Evolutionary conservation across 805 yeast genomes (phyloP).

Genomic region (Candida railenensis): DNA sequence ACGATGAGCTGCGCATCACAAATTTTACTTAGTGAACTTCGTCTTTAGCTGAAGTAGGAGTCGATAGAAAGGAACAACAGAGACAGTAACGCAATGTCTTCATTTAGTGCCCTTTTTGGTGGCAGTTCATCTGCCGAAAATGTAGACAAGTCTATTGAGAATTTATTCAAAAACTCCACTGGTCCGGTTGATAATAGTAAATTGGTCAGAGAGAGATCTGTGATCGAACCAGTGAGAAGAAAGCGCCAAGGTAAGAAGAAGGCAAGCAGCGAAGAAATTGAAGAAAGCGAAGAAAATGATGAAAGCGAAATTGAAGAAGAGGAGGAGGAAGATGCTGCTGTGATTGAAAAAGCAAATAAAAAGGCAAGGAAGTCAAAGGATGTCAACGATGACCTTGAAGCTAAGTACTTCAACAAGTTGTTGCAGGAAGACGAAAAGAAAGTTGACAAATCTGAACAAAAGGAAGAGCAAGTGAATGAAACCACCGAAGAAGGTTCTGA

Average conservation of each 20-base stretch:
- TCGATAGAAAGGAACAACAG: too few species aligned
- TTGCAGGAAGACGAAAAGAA: slow-evolving; percentile 34
- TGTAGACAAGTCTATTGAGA: slow-evolving; percentile 27
- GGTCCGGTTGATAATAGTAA: slow-evolving; percentile 49
- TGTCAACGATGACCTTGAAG: slow-evolving; percentile 53
- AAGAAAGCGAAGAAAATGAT: slow-evolving; percentile 10
- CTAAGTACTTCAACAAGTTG: slow-evolving; percentile 51
- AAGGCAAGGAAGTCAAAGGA: slow-evolving; percentile 25
- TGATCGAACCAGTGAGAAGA: slow-evolving; percentile 19
- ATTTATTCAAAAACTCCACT: slow-evolving; percentile 27
- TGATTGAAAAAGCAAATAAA: slow-evolving; percentile 13
- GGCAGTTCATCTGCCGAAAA: slow-evolving; percentile 13
- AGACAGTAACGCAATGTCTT: too few species aligned
- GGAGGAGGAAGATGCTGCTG: slow-evolving; percentile 21
- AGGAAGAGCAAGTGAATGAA: slow-evolving; percentile 14
- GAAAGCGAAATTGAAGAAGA: slow-evolving; percentile 12
- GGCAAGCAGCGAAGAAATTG: slow-evolving; percentile 10
- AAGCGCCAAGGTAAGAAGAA: slow-evolving; percentile 16
- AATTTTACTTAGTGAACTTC: too few species aligned
- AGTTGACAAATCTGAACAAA: too few species aligned
- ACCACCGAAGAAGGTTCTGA: slow-evolving; percentile 9
- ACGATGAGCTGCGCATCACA: not conserved
- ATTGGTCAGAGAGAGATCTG: slow-evolving; percentile 30
- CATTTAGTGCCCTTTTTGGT: slow-evolving; percentile 35
- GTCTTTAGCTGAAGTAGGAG: too few species aligned